phyloP scores from a whole-genome alignment of 2,329 filamentous ascomycete genomes.

The Botryotinia narcissicola region DNA sequence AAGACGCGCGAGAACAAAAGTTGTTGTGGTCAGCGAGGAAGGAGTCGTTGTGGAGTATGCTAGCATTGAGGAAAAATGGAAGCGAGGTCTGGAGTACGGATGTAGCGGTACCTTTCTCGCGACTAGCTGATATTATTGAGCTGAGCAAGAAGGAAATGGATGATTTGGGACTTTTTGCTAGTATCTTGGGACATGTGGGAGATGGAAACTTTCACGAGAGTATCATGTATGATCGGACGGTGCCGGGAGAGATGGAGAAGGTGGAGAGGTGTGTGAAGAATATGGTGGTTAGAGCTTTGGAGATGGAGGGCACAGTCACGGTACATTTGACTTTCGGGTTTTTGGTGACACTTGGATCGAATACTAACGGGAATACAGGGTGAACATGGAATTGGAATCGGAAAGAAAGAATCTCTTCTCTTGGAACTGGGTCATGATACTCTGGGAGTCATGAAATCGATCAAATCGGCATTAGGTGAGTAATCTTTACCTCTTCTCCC shows the following conservation, averaged over 20 bases:
- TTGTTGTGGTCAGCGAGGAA: slow-evolving; percentile 79
- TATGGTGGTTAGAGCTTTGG: slow-evolving; percentile 86
- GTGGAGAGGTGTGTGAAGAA: slow-evolving; percentile 81
- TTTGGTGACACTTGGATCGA: not conserved
- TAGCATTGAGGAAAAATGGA: slow-evolving; percentile 63
- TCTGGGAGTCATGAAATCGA: slow-evolving; percentile 76
- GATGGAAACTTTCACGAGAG: slow-evolving; percentile 94
- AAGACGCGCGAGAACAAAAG: slow-evolving; percentile 66
- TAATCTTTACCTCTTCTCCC: not conserved
- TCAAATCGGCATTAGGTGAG: slow-evolving; percentile 66
- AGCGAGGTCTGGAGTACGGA: slow-evolving; percentile 83
- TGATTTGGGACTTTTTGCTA: slow-evolving; percentile 80
- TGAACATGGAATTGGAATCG: slow-evolving; percentile 82
- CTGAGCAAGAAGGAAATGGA: slow-evolving; percentile 87
- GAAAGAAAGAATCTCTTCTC: slow-evolving; percentile 77
- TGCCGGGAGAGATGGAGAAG: slow-evolving; percentile 67
- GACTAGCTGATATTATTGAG: slow-evolving; percentile 72
- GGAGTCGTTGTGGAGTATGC: slow-evolving; percentile 80
- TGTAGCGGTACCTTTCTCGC: slow-evolving; percentile 76
- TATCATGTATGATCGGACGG: slow-evolving; percentile 77
- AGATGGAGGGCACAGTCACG: slow-evolving; percentile 93
- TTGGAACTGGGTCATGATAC: slow-evolving; percentile 80
- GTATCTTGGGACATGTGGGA: slow-evolving; percentile 84
- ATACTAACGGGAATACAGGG: slow-evolving; percentile 45
- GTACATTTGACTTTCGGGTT: slow-evolving; percentile 36